Percentiles rank a stretch among this genome's conserved stretches.
phyloP scores from a whole-genome alignment of 345 rosid genomes.

The Eucalyptus grandis region DNA sequence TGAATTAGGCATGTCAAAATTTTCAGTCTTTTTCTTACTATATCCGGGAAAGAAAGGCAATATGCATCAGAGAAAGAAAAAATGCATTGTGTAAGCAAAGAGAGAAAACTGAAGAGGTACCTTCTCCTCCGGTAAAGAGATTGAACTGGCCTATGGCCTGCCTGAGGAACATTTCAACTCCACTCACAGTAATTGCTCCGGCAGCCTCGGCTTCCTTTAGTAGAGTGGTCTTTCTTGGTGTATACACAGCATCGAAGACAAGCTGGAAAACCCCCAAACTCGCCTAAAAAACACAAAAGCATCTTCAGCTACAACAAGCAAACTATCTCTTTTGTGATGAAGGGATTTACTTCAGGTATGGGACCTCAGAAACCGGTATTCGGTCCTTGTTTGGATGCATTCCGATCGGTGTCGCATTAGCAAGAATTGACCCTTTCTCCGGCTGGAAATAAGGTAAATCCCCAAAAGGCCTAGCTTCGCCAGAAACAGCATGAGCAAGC shows the following conservation, averaged over 20 bases:
- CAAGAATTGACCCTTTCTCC: slow-evolving; percentile 45
- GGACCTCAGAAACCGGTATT: slow-evolving; percentile 40
- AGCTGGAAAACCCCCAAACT: slow-evolving; percentile 23
- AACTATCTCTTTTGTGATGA: background rate
- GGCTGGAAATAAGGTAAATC: slow-evolving; percentile 27
- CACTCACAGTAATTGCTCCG: slow-evolving; percentile 42
- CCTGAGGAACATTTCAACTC: slow-evolving; percentile 59
- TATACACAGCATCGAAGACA: slow-evolving; percentile 53
- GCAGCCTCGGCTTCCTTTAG: slow-evolving; percentile 44
- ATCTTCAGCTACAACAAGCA: background rate
- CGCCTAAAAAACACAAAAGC: slow-evolving; percentile 5
- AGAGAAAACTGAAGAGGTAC: background rate
- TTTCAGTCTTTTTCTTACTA: background rate
- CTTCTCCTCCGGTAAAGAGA: slow-evolving; percentile 39
- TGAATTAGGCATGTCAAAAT: background rate
- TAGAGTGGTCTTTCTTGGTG: slow-evolving; percentile 44
- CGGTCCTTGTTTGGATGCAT: slow-evolving; percentile 46
- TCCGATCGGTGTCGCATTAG: slow-evolving; percentile 55
- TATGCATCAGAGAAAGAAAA: background rate
- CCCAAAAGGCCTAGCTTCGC: slow-evolving; percentile 26
- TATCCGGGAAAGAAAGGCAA: background rate
- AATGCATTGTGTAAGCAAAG: background rate
- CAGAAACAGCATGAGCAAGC: slow-evolving; percentile 38
- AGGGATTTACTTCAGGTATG: background rate
- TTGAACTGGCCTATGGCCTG: slow-evolving; percentile 50